Conservation (phyloP, 2,329 filamentous ascomycete genomes). For the Helicocarpus griseus region DNA sequence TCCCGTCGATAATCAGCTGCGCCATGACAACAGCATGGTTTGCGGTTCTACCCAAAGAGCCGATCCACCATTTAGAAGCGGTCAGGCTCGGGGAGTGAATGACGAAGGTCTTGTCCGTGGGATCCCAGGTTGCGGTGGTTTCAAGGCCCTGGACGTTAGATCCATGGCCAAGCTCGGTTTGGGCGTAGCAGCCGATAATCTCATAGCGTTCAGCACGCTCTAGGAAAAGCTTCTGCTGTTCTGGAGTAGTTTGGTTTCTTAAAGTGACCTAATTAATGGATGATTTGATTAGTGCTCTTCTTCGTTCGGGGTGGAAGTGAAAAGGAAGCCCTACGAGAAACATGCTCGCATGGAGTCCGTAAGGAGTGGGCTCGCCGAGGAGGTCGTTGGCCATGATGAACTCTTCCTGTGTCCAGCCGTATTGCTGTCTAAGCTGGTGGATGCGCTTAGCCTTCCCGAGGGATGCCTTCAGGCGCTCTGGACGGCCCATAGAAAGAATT, state of each 20-base stretch:
- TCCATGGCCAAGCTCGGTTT: conserved; percentile 71
- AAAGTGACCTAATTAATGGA: conserved; percentile 50
- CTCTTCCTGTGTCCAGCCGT: conserved; percentile 60
- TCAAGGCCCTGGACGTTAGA: conserved; percentile 66
- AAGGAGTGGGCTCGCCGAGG: conserved; percentile 63
- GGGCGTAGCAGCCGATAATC: conserved; percentile 69
- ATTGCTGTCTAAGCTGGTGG: conserved; percentile 54
- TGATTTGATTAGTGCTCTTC: not conserved
- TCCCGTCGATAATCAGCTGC: conserved; percentile 60
- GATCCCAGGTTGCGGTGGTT: conserved; percentile 65
- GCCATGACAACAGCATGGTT: conserved; percentile 74
- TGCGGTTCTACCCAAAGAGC: conserved; percentile 63
- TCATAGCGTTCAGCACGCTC: conserved; percentile 59
- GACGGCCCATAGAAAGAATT: conserved; percentile 64
- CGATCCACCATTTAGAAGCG: conserved; percentile 78
- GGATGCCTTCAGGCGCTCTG: conserved; percentile 59
- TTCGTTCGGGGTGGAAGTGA: not conserved
- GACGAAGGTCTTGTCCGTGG: conserved; percentile 62
- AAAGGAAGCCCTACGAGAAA: conserved; percentile 44
- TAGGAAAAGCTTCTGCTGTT: conserved; percentile 65
- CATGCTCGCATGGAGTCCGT: conserved; percentile 63
- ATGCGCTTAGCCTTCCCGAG: conserved; percentile 62
- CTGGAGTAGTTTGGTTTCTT: conserved; percentile 59
- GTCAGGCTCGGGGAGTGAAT: conserved; percentile 66
- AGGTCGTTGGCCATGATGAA: conserved; percentile 56